Evolutionary conservation across 768 basidiomycete species (phyloP).

Genomic region (Mycena haematopus): DNA sequence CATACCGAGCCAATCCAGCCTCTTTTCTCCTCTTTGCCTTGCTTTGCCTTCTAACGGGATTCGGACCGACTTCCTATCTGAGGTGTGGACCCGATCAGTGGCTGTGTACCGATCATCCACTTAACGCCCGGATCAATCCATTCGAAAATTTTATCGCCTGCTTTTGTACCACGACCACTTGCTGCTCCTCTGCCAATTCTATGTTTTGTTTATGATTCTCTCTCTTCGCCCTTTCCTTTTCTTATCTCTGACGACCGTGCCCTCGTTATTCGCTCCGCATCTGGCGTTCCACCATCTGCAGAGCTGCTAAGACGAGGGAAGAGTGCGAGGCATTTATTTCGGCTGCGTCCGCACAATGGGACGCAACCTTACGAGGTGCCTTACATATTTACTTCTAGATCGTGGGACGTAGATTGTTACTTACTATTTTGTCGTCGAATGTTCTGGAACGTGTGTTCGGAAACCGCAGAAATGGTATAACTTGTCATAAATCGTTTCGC

Average conservation of each 20-base stretch:
- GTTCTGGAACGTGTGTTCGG: too few relatives aligned
- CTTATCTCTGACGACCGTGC: not conserved
- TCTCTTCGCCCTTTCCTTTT: too few relatives aligned
- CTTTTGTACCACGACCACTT: not conserved
- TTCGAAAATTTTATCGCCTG: not conserved
- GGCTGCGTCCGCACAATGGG: conserved; percentile 9
- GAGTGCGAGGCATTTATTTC: conserved; percentile 26
- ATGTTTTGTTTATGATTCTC: not conserved
- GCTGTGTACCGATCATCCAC: not conserved
- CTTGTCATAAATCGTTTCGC: too few relatives aligned
- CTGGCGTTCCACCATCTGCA: conserved; percentile 17
- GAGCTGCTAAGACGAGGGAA: conserved; percentile 23
- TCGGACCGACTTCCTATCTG: too few relatives aligned
- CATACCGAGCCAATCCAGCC: too few relatives aligned
- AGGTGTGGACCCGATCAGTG: not conserved
- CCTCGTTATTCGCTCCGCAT: conserved; percentile 21
- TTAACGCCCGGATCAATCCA: not conserved
- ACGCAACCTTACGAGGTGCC: conserved; percentile 27
- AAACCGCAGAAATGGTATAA: too few relatives aligned
- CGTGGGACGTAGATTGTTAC: too few relatives aligned
- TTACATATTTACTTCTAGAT: not conserved
- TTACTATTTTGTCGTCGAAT: too few relatives aligned
- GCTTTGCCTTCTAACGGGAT: too few relatives aligned
- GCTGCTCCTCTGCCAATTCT: not conserved
- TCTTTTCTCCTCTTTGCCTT: too few relatives aligned